Evolutionary conservation across 2,329 filamentous ascomycete species (phyloP).

Genomic region (Berkeleyomyces rouxiae): DNA sequence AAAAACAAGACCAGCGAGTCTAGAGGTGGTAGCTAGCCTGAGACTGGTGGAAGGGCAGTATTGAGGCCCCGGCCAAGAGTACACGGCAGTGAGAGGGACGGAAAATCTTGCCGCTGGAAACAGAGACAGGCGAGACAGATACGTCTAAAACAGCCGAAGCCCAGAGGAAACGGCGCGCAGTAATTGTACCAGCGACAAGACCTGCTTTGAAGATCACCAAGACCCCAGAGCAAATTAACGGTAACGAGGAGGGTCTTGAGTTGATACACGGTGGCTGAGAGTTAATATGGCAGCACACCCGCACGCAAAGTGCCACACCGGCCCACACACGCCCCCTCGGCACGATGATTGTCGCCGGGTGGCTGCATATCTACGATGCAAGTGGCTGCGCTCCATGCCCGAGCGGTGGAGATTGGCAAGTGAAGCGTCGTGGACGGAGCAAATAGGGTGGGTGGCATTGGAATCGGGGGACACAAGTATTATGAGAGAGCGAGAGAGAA

Average conservation of each 20-base stretch:
- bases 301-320: not conserved
- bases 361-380: not conserved
- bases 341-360: not conserved
- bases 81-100: not conserved
- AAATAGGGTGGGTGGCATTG: no score
- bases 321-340: not conserved
- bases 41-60: not conserved
- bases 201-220: no score
- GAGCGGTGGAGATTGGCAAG: not conserved
- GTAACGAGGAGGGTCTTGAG: not conserved
- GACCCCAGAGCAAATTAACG: not conserved
- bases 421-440: no score
- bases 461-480: no score
- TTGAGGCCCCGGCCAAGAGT: not conserved
- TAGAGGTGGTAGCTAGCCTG: not conserved
- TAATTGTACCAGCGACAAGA: not conserved
- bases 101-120: not conserved
- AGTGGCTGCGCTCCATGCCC: not conserved
- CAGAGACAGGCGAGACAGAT: not conserved
- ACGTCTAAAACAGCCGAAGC: not conserved
- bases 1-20: not conserved
- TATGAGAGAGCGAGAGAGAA: no score
- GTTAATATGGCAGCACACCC: not conserved
- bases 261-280: constrained; percentile 1
- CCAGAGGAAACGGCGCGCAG: not conserved